Base-by-base conservation (phyloP, 352 stramenopile species). In the Globisporangium cylindrosporum region DNA sequence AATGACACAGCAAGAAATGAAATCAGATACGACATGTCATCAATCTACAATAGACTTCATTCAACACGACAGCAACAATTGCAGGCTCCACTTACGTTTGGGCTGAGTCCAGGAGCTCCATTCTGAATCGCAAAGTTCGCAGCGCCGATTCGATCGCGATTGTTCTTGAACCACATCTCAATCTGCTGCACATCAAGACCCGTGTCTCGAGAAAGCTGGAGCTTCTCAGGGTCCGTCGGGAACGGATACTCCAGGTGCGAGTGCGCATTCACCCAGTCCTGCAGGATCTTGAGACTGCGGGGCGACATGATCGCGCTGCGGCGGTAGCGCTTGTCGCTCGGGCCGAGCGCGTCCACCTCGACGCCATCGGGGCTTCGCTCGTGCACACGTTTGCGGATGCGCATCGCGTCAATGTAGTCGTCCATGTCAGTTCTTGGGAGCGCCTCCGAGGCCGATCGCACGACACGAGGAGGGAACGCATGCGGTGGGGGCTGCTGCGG, bases 151-250 rank as follows among this genome's bases (percentile, higher is more conserved):
- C 87, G 88, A 32, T 91, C 85, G 43, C 86, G 80, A 66, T 91
- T 85, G 73, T 76, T 93, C 65, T 87, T 87, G 61, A 95, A 87
- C 88, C 86, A 95, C n/a, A 84, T 77, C 65, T 95, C 88, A 32
- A 94, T 84, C 74, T 95, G 88, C 59, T 84, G 81, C 18, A 93
- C 78, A 58, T 94, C 86, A 9, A 95, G 67, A 1, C 88, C 84
- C 0, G 86, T 93, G 29, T 93, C 84, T 36, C 79, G 75, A 38
- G 82, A 87, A 10, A 95, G 83, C 68, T 93, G 82, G 38, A 90
- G 68, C 68, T 89, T 90, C 72, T 94, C 88, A 0, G 72, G 62
- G 48, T 94, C 88, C 4, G 77, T 79, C 5, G 83, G 84, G 60
- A 88, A 82, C 5, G 82, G 81, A 62, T 83, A 91, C 57, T 94